These are phyloP conservation scores for Medicago lupulina DNA, from an alignment of 306 rosid genomes.

Conservation along the genomic window DNA sequence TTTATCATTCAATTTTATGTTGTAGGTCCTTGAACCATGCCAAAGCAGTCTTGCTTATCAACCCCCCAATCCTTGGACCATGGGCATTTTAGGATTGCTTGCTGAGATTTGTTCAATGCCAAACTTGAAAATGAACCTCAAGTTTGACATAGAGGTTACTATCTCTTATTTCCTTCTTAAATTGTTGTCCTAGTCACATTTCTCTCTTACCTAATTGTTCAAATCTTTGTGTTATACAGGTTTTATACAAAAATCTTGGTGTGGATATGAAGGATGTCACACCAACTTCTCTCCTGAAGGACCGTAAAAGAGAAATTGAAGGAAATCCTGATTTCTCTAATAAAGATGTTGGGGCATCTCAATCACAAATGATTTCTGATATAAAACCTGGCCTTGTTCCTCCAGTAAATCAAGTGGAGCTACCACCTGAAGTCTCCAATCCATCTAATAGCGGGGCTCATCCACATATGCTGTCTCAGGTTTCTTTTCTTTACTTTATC, in stretches of 20 bases:
- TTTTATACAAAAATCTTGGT: constrained; percentile 80
- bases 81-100: constrained; percentile 99
- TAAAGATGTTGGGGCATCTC: constrained; percentile 90
- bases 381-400: constrained; percentile 71
- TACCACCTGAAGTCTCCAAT: constrained; percentile 77
- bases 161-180: constrained; percentile 15
- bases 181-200: constrained; percentile 2
- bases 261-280: constrained; percentile 97
- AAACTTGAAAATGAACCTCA: constrained; percentile 97
- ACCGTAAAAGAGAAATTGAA: constrained; percentile 90
- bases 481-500: constrained; percentile 43
- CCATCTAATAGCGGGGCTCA: constrained; percentile 76
- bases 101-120: constrained; percentile 99
- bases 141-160: constrained; percentile 94
- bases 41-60: constrained; percentile 93
- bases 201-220: constrained; percentile 16
- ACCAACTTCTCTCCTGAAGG: constrained; percentile 91
- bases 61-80: constrained; percentile 99
- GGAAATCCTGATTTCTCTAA: constrained; percentile 99
- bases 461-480: constrained; percentile 84
- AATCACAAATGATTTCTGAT: constrained; percentile 76
- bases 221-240: constrained; percentile 58
- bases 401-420: constrained; percentile 83
- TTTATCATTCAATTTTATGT: constrained; percentile 31
- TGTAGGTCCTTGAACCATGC: constrained; percentile 93